A percentile compares a stretch with the other conserved stretches of the same genome.
These are phyloP conservation scores for Fonsecaea multimorphosa DNA, from an alignment of 2,329 filamentous ascomycete genomes.

Conservation along the genomic window DNA sequence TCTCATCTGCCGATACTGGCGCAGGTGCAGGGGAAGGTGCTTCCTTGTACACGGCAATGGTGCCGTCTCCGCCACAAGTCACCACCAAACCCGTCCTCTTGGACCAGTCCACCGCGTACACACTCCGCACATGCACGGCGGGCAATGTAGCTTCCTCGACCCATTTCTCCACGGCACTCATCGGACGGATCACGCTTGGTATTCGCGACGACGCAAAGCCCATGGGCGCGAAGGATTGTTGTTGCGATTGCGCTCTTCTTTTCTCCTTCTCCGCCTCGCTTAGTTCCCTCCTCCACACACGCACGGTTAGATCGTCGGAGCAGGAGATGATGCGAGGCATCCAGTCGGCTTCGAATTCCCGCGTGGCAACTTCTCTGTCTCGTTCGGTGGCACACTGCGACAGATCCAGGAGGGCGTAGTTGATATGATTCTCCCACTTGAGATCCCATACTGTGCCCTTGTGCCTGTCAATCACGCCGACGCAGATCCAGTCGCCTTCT, in stretches of 20 bases:
- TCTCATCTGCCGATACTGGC: neutral
- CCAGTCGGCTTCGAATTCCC: conserved; percentile 44
- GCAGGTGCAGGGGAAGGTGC: conserved; percentile 38
- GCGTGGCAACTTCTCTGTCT: conserved; percentile 11
- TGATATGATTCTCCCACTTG: conserved; percentile 61
- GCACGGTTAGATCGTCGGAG: conserved; percentile 80
- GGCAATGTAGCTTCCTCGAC: conserved; percentile 77
- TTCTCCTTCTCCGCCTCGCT: conserved; percentile 57
- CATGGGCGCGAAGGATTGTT: conserved; percentile 22
- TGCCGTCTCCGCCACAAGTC: conserved; percentile 87
- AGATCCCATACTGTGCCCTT: conserved; percentile 87
- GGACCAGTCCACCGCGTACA: conserved; percentile 89
- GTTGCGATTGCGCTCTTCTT: conserved; percentile 5
- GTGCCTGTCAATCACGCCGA: conserved; percentile 80
- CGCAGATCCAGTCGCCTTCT: conserved; percentile 95
- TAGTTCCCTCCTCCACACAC: conserved; percentile 75
- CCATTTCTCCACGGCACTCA: conserved; percentile 80
- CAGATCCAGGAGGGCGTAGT: conserved; percentile 27
- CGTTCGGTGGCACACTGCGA: conserved; percentile 6
- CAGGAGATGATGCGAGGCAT: conserved; percentile 73
- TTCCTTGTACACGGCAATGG: conserved; percentile 79
- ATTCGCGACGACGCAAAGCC: conserved; percentile 52
- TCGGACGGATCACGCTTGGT: conserved; percentile 85
- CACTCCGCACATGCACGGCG: conserved; percentile 73
- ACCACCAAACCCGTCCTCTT: conserved; percentile 75